phyloP scores from a whole-genome alignment of 1,284 basidiomycete species.

The Ceratobasidium theobromae region DNA sequence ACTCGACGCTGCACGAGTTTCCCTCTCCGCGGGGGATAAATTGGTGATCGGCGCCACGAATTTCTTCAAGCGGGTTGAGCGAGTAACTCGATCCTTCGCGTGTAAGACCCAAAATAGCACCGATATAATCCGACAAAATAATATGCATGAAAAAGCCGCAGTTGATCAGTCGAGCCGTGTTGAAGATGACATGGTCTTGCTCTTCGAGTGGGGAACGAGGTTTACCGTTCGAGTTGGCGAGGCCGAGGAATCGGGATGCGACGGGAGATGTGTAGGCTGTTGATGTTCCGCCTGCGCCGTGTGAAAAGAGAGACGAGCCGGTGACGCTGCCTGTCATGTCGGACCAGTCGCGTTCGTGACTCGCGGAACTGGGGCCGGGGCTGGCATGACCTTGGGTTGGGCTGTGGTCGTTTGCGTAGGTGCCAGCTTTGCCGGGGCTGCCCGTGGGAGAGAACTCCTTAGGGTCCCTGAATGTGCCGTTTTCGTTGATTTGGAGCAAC shows the following conservation, averaged over 20 bases:
- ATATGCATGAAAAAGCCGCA: constrained; percentile 71
- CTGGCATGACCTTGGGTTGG: no score
- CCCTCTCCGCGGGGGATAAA: constrained; percentile 65
- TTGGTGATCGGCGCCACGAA: constrained; percentile 44
- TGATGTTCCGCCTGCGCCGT: constrained; percentile 44
- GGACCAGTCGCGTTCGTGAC: constrained; percentile 39
- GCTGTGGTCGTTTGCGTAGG: constrained; percentile 41
- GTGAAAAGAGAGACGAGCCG: constrained; percentile 33
- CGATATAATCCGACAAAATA: constrained; percentile 65
- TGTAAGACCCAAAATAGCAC: constrained; percentile 64
- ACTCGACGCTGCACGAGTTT: constrained; percentile 70
- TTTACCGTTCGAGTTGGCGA: constrained; percentile 34
- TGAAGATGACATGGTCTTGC: constrained; percentile 81
- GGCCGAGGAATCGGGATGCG: not conserved
- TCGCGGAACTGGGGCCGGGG: no score
- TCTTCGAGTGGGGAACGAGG: constrained; percentile 13
- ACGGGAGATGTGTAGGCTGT: constrained; percentile 39
- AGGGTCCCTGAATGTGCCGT: constrained; percentile 41
- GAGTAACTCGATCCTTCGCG: constrained; percentile 62
- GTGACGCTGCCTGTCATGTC: not conserved
- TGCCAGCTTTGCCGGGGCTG: not conserved
- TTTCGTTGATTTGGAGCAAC: constrained; percentile 69
- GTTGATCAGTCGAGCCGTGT: constrained; percentile 72
- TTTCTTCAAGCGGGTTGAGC: constrained; percentile 62
- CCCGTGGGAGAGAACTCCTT: constrained; percentile 5